Evolutionary conservation across 179 eudicot species (phyloP), one percentile per base, ranked within the genome.

Genomic region (Carnegiea gigantea): DNA sequence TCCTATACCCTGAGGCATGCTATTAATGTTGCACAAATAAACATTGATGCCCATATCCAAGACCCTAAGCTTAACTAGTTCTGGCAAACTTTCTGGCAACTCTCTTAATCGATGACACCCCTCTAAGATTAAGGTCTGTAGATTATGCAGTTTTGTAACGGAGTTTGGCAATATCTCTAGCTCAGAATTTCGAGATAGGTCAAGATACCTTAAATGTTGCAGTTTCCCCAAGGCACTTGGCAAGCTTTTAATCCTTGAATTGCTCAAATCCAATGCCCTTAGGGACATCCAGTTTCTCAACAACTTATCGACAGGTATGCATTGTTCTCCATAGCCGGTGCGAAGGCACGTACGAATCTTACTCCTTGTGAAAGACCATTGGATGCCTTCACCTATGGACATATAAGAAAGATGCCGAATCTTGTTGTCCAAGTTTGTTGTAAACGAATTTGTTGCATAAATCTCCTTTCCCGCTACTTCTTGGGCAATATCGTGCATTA

Each of bases 1-100:
- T 38, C 82, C 83, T 57, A 87, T 79, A 38, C 84, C 79, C 48
- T 21, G 30, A 70, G 92, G 90, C 86, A 81, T 81, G 28, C 33
- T 38, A 36, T 10, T 67, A n/a, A 85, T 43, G 33, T 2, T 2
- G 0, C 30, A 28, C 1, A 28, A 0, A 28, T 13, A 28, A 2
- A 9, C 1, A 28, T 28, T 12, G 18, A 4, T 49, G 4, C 21
- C 14, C 24, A 79, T 81, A 70, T 86, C 80, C 21, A 90, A 80
- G 65, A 86, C 79, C 49, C 86, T 76, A 33, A 90, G 86, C 71
- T 80, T 86, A n/a, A 59, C 74, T 28, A 88, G 15, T 33, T 65
- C 81, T 10, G 75, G 48, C 82, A 87, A 59, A 38, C 57, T 82
- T 18, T 36, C 11, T 2, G 92, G 92, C 59, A 89, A 40, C 80